These are phyloP conservation scores for Clavulina sp. DNA, from an alignment of 768 basidiomycete species.

Conservation along the genomic window DNA sequence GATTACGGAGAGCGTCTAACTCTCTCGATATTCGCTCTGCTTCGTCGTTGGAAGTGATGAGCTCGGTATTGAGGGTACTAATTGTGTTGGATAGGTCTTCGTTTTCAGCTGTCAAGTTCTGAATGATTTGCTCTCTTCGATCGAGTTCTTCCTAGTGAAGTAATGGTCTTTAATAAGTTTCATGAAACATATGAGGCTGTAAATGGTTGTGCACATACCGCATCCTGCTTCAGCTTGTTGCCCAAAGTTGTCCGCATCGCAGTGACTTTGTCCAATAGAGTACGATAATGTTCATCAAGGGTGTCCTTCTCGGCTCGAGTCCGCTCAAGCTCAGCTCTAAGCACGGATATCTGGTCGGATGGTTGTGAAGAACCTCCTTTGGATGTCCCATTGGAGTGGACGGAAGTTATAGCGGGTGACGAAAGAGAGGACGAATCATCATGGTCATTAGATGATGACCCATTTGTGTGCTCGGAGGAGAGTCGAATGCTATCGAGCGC, in stretches of 20 bases:
- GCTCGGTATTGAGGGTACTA: constrained; percentile 64
- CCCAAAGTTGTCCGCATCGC: constrained; percentile 87
- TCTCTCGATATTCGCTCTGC: constrained; percentile 50
- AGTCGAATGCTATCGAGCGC: constrained; percentile 11
- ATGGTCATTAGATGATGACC: constrained; percentile 3
- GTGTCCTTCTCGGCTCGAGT: constrained; percentile 75
- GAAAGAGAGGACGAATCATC: background rate
- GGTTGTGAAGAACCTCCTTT: constrained; percentile 9
- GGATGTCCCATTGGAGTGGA: background rate
- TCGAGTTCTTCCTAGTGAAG: constrained; percentile 85
- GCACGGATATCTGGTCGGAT: constrained; percentile 33
- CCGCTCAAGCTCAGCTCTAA: constrained; percentile 59
- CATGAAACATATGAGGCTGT: background rate
- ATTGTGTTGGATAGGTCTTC: constrained; percentile 55
- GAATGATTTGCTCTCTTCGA: constrained; percentile 69
- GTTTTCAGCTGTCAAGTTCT: constrained; percentile 59
- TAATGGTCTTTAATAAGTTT: constrained; percentile 7
- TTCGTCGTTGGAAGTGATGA: constrained; percentile 60
- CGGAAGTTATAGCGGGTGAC: background rate
- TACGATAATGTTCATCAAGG: constrained; percentile 71
- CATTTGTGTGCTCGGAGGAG: constrained; percentile 9
- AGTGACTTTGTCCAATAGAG: constrained; percentile 72
- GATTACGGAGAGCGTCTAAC: constrained; percentile 46
- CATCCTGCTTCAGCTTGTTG: constrained; percentile 90
- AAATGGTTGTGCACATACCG: constrained; percentile 39